Conservation (phyloP, 768 basidiomycete species). For the Stropharia rugosoannulata region DNA sequence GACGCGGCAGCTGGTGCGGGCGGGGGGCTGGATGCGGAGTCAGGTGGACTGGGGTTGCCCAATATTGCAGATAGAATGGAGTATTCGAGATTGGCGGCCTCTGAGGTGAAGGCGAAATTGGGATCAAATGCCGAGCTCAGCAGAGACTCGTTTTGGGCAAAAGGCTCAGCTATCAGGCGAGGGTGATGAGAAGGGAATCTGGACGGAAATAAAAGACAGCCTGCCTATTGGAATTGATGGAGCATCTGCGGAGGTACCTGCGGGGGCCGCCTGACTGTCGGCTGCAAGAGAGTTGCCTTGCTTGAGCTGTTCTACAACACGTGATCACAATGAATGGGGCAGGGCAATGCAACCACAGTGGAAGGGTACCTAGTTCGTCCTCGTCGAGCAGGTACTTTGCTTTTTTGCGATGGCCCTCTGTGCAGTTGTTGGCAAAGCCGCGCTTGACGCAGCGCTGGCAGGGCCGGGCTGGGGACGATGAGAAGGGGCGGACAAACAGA, state of each 20-base stretch:
- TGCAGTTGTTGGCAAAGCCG: conserved; percentile 83
- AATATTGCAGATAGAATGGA: conserved; percentile 92
- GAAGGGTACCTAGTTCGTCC: conserved; percentile 71
- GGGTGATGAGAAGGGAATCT: conserved; percentile 16
- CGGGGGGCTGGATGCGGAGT: conserved; percentile 41
- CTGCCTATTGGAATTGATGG: conserved; percentile 21
- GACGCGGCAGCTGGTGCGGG: conserved; percentile 32
- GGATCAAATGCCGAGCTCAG: conserved; percentile 63
- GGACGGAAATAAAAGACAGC: conserved; percentile 10
- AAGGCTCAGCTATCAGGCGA: conserved; percentile 43
- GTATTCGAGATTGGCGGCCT: conserved; percentile 93
- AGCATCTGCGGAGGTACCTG: conserved; percentile 29
- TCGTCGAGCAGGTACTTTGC: conserved; percentile 97
- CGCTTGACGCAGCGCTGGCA: conserved; percentile 96
- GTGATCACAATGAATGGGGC: conserved; percentile 30
- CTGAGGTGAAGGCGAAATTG: conserved; percentile 73
- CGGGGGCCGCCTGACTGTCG: conserved; percentile 27
- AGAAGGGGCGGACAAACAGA: conserved; percentile 16
- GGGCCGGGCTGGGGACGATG: conserved; percentile 70
- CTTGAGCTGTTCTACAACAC: conserved; percentile 49
- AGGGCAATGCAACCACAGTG: conserved; percentile 17
- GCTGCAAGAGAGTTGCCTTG: conserved; percentile 37
- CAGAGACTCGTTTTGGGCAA: conserved; percentile 56
- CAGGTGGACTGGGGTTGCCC: conserved; percentile 67
- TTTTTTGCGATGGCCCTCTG: conserved; percentile 96